These are phyloP conservation scores for Hygrophila difformis DNA, from an alignment of 257 asterid genomes.

Conservation along the genomic window DNA sequence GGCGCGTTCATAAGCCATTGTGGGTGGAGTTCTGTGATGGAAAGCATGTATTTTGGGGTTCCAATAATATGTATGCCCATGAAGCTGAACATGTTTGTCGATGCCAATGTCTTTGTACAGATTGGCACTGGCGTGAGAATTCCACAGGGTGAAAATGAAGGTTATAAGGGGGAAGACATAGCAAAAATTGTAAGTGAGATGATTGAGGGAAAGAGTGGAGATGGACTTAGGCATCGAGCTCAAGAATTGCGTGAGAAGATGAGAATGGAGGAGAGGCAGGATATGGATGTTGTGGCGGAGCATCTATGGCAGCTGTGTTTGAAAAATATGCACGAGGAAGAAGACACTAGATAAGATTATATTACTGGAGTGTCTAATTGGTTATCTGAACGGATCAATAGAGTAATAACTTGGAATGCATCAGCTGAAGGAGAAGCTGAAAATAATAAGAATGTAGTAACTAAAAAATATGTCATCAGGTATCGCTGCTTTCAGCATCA, in stretches of 20 bases:
- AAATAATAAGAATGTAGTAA: no score
- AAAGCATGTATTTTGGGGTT: constrained; percentile 31
- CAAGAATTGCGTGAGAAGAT: constrained; percentile 19
- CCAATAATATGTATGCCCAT: constrained; percentile 34
- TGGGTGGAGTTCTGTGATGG: constrained; percentile 38
- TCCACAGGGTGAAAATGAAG: constrained; percentile 13
- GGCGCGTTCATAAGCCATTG: constrained; percentile 41
- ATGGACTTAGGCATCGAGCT: constrained; percentile 15
- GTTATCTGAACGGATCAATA: no score
- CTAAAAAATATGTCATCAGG: no score
- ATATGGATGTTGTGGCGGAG: constrained; percentile 3
- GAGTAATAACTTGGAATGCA: no score
- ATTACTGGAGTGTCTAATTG: no score
- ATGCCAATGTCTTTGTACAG: constrained; percentile 19
- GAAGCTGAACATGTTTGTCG: constrained; percentile 18
- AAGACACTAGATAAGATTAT: no score
- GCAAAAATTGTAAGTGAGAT: constrained; percentile 15
- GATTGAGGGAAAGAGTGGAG: constrained; percentile 11
- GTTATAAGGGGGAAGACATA: constrained; percentile 18
- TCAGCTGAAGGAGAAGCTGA: no score
- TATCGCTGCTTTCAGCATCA: no score
- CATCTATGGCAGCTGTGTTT: constrained; percentile 11
- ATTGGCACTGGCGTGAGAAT: constrained; percentile 27
- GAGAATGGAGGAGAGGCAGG: constrained; percentile 19
- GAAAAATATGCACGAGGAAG: neutral